These are phyloP conservation scores for Candida sp. DNA, from an alignment of 1,139 yeast genomes.

Conservation along the genomic window DNA sequence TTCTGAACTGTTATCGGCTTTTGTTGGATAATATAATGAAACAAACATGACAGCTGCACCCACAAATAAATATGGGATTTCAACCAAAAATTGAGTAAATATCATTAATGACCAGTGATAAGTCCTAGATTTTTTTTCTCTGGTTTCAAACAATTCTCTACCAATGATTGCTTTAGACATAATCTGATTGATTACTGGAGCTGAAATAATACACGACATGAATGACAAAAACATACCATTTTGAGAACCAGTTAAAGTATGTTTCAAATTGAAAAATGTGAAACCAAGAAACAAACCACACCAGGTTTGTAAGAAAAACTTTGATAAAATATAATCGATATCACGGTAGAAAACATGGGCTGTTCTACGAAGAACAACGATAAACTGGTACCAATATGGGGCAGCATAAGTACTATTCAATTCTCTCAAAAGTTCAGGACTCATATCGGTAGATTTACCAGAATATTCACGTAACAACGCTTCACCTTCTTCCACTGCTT, in stretches of 20 bases:
- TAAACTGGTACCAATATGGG: conserved; percentile 32
- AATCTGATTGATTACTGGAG: conserved; percentile 46
- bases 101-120: conserved; percentile 63
- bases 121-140: conserved; percentile 64
- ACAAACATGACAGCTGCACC: conserved; percentile 52
- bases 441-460: conserved; percentile 4
- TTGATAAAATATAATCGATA: conserved; percentile 42
- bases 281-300: conserved; percentile 54
- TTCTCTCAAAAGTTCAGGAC: conserved; percentile 4
- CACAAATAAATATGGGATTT: conserved; percentile 53
- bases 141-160: conserved; percentile 58
- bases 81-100: conserved; percentile 48
- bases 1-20: conserved; percentile 40
- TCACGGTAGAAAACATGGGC: conserved; percentile 39
- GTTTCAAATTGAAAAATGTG: conserved; percentile 40
- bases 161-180: conserved; percentile 43
- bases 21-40: conserved; percentile 57
- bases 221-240: conserved; percentile 51
- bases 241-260: conserved; percentile 46
- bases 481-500: conserved; percentile 15
- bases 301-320: conserved; percentile 37
- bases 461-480: conserved; percentile 15
- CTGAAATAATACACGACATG: conserved; percentile 45
- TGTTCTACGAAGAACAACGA: conserved; percentile 29
- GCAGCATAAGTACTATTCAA: conserved; percentile 28